Conservation (phyloP, 2,329 filamentous ascomycete species). For the Ascomycota sp. region DNA sequence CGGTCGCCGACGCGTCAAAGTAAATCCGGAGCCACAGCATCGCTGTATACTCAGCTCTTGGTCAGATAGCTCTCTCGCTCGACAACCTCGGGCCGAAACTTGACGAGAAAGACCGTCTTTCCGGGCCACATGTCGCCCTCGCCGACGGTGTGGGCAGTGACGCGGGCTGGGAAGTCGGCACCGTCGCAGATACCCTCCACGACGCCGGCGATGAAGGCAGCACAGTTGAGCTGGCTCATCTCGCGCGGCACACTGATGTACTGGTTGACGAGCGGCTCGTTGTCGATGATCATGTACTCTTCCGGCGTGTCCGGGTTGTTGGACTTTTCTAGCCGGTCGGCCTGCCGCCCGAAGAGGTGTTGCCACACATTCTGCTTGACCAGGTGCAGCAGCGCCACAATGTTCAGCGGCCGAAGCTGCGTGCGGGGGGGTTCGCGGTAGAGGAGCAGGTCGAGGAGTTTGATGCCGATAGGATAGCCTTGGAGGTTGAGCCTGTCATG, state of each 20-base stretch:
- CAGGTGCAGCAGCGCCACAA: slow-evolving; percentile 83
- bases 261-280: slow-evolving; percentile 86
- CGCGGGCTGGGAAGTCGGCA: slow-evolving; percentile 69
- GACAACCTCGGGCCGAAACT: slow-evolving; percentile 78
- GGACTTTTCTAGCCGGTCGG: slow-evolving; percentile 81
- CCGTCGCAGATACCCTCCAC: slow-evolving; percentile 93
- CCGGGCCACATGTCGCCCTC: slow-evolving; percentile 81
- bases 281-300: slow-evolving; percentile 98
- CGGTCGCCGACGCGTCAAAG: too few species aligned
- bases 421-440: slow-evolving; percentile 56
- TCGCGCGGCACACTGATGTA: slow-evolving; percentile 87
- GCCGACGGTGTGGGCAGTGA: slow-evolving; percentile 66
- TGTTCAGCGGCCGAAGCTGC: slow-evolving; percentile 61
- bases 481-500: slow-evolving; percentile 56
- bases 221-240: slow-evolving; percentile 92
- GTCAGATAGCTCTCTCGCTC: slow-evolving; percentile 74
- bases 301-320: slow-evolving; percentile 63
- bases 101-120: slow-evolving; percentile 86
- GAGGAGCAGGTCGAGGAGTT: slow-evolving; percentile 85
- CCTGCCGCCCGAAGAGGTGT: slow-evolving; percentile 76
- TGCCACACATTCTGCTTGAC: slow-evolving; percentile 86
- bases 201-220: slow-evolving; percentile 84
- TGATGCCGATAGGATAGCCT: slow-evolving; percentile 84
- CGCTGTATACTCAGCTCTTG: slow-evolving; percentile 30
- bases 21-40: too few species aligned